Percentiles rank a stretch among this genome's conserved stretches.
These are phyloP conservation scores for Choanephora cucurbitarum DNA, from an alignment of 371 early-diverging fungal genomes.

Conservation along the genomic window DNA sequence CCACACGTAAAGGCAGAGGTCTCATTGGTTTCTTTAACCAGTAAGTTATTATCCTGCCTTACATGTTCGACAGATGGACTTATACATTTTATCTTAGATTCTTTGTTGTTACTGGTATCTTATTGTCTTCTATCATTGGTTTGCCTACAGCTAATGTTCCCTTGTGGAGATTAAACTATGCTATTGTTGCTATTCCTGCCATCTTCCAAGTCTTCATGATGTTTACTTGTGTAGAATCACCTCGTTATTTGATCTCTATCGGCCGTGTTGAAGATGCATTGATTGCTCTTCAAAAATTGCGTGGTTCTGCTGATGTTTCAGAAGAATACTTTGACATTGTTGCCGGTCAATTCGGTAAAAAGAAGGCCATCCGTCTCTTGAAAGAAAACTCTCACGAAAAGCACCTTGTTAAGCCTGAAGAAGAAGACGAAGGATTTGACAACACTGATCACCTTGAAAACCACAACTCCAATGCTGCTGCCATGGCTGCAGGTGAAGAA, in stretches of 20 bases:
- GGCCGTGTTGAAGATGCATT: slow-evolving; percentile 58
- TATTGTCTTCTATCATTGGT: slow-evolving; percentile 68
- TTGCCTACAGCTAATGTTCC: slow-evolving; percentile 62
- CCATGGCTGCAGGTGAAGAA: neutral
- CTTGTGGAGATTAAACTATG: slow-evolving; percentile 69
- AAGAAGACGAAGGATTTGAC: slow-evolving; percentile 26
- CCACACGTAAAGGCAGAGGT: slow-evolving; percentile 73
- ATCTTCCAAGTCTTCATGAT: slow-evolving; percentile 69
- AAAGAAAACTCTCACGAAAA: slow-evolving; percentile 23
- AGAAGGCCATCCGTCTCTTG: slow-evolving; percentile 17
- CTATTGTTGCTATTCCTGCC: slow-evolving; percentile 67
- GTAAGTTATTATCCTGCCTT: slow-evolving; percentile 15
- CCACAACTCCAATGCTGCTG: slow-evolving; percentile 1
- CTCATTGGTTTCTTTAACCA: slow-evolving; percentile 74
- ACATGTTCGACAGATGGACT: neutral
- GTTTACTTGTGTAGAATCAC: slow-evolving; percentile 78
- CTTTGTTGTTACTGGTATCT: slow-evolving; percentile 75
- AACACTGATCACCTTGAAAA: slow-evolving; percentile 1
- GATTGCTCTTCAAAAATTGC: slow-evolving; percentile 54
- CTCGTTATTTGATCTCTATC: slow-evolving; percentile 68
- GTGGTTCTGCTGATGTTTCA: slow-evolving; percentile 27
- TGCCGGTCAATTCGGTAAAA: slow-evolving; percentile 19
- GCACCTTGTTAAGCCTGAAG: neutral
- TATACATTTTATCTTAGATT: slow-evolving; percentile 8
- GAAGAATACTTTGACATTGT: slow-evolving; percentile 25